Evolutionary conservation across 192 early-diverging fungal genomes (phyloP), one percentile per base, ranked within the genome.

Genomic region (Backusella sp.): DNA sequence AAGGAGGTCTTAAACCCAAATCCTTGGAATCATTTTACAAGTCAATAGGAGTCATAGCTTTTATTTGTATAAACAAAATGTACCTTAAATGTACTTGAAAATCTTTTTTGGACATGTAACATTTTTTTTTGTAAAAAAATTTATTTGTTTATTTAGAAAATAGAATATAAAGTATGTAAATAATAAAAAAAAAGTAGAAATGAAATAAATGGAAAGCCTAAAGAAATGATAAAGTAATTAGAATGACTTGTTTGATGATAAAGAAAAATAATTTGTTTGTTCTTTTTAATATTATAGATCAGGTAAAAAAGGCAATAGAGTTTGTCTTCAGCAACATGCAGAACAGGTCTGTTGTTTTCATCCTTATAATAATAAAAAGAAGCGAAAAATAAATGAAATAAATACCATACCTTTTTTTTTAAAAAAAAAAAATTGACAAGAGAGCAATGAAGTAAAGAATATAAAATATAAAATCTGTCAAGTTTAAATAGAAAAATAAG

Each of bases 331-430:
- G 37, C 46, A 70, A 39, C 26, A 41, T 71, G 70, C 70, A 71
- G 70, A 71, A 71, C 70, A 71, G 70, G 70, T 71, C 70, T 71
- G 70, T 71, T 71, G 41, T 49, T 39, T 17, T 71, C 70, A 71
- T 71, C 70, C 23, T 71, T 28, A 28, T 39, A 69, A 69, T 39
- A 69, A 69, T 39, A 41, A 41, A 69, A 69, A 69, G 15, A 66
- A 39, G 21, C 37, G n/a, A n/a, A 36, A 68, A 41, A 6, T 17
- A 68, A 59, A 26, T 59, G 56, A 62, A 62, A 62, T 35, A 68
- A 68, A 23, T 69, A 41, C 37, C 28, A 69, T 69, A 69, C 68
- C 37, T 69, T 69, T 69, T 69, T 4, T 28, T 28, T 28, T 28
- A 1, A 28, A 12, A 1, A 69, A 69, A 23, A 62, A 62, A 26